Conservation (phyloP, 208 protist species). For the Leishmania martiniquensis region DNA sequence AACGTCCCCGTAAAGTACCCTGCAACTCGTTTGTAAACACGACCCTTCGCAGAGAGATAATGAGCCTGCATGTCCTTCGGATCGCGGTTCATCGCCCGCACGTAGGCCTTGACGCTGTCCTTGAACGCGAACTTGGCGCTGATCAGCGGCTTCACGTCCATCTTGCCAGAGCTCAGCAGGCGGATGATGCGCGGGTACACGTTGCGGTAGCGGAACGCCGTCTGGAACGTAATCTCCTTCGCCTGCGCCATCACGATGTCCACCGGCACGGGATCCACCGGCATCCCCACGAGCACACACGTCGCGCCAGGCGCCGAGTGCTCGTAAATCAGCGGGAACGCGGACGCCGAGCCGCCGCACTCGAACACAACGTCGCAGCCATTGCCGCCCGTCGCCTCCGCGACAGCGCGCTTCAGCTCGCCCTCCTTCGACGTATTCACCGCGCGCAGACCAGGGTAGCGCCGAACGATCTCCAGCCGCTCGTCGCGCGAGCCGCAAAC, state of each 20-base stretch:
- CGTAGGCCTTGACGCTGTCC: slow-evolving; percentile 47
- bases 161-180: slow-evolving; percentile 44
- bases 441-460: slow-evolving; percentile 40
- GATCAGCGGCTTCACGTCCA: slow-evolving; percentile 64
- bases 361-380: slow-evolving; percentile 56
- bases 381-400: slow-evolving; percentile 33
- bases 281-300: slow-evolving; percentile 54
- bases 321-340: slow-evolving; percentile 44
- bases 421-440: slow-evolving; percentile 34
- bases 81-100: slow-evolving; percentile 35
- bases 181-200: slow-evolving; percentile 48
- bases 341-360: slow-evolving; percentile 39
- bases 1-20: no score
- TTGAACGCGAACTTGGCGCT: slow-evolving; percentile 47
- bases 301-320: slow-evolving; percentile 46
- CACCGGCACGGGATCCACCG: slow-evolving; percentile 35
- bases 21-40: no score
- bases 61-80: slow-evolving; percentile 53
- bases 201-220: slow-evolving; percentile 56
- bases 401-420: slow-evolving; percentile 34
- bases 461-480: slow-evolving; percentile 36
- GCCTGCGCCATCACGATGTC: slow-evolving; percentile 47
- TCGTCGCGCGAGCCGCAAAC: slow-evolving; percentile 39
- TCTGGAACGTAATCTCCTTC: slow-evolving; percentile 62
- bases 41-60: no score